phyloP scores from a whole-genome alignment of 805 yeast genomes.

The Candida sithepensis region DNA sequence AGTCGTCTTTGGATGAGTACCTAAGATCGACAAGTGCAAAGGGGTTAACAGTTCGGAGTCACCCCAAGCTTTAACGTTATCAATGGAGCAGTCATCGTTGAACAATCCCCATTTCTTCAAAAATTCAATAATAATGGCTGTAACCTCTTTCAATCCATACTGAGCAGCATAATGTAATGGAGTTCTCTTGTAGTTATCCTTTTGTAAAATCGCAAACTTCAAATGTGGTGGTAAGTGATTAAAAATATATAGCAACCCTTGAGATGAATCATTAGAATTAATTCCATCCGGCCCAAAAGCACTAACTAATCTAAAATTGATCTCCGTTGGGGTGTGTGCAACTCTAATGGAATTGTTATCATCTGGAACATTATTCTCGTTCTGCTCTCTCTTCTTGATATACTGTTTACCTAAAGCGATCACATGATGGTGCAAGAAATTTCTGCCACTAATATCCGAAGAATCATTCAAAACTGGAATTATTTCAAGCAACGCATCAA shows the following conservation, averaged over 20 bases:
- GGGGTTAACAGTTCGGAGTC: slow-evolving; percentile 81
- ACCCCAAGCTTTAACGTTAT: slow-evolving; percentile 59
- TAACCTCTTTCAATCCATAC: slow-evolving; percentile 69
- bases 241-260: slow-evolving; percentile 59
- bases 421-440: slow-evolving; percentile 80
- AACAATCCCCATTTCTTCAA: slow-evolving; percentile 59
- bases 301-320: slow-evolving; percentile 43
- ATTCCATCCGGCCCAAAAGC: slow-evolving; percentile 63
- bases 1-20: slow-evolving; percentile 77
- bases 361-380: slow-evolving; percentile 7
- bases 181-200: slow-evolving; percentile 75
- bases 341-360: slow-evolving; percentile 24
- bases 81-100: slow-evolving; percentile 48
- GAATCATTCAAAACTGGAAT: slow-evolving; percentile 57
- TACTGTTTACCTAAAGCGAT: slow-evolving; percentile 71
- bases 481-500: slow-evolving; percentile 49
- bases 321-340: slow-evolving; percentile 46
- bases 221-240: slow-evolving; percentile 50
- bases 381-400: slow-evolving; percentile 27
- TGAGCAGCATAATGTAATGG: slow-evolving; percentile 90
- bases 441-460: slow-evolving; percentile 75
- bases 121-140: slow-evolving; percentile 53
- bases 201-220: slow-evolving; percentile 54
- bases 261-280: slow-evolving; percentile 53
- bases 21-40: slow-evolving; percentile 75